A percentile compares a stretch with the other conserved stretches of the same genome.
These are phyloP conservation scores for Tetratostichococcus sp. DNA, from an alignment of 139 green algal species.

Conservation along the genomic window DNA sequence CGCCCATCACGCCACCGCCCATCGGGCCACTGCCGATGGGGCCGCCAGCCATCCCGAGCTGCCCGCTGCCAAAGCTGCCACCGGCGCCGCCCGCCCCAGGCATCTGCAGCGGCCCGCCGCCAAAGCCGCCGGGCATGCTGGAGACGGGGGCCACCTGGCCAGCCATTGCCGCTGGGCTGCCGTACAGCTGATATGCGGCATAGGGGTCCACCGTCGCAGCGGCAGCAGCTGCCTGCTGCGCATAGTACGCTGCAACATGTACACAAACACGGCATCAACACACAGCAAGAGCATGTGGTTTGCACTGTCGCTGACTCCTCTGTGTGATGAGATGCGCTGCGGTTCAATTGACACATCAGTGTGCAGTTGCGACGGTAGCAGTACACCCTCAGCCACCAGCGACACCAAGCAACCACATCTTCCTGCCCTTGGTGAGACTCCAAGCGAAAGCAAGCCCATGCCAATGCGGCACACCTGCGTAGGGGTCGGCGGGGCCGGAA, in stretches of 20 bases:
- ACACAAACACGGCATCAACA: not conserved
- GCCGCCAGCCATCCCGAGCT: not conserved
- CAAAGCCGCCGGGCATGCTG: not conserved
- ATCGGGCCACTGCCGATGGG: not conserved
- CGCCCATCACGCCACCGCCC: not conserved
- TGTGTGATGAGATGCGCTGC: too few relatives aligned
- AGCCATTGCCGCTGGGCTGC: not conserved
- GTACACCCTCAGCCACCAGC: too few relatives aligned
- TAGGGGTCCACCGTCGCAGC: slow-evolving; percentile 9
- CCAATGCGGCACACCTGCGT: not conserved
- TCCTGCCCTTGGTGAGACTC: not conserved
- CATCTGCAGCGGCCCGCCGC: not conserved
- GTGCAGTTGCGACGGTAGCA: too few relatives aligned
- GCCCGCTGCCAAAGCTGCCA: not conserved
- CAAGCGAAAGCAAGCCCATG: too few relatives aligned
- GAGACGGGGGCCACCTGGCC: not conserved
- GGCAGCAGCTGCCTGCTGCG: not conserved
- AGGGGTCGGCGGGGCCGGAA: not conserved
- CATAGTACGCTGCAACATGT: slow-evolving; percentile 15
- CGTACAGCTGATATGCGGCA: not conserved
- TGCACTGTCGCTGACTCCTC: too few relatives aligned
- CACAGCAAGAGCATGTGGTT: not conserved
- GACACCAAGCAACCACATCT: too few relatives aligned
- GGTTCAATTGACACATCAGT: too few relatives aligned
- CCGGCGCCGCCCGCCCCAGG: too few relatives aligned